Evolutionary conservation across 2,329 filamentous ascomycete genomes (phyloP).

Genomic region (Fonsecaea nubica): DNA sequence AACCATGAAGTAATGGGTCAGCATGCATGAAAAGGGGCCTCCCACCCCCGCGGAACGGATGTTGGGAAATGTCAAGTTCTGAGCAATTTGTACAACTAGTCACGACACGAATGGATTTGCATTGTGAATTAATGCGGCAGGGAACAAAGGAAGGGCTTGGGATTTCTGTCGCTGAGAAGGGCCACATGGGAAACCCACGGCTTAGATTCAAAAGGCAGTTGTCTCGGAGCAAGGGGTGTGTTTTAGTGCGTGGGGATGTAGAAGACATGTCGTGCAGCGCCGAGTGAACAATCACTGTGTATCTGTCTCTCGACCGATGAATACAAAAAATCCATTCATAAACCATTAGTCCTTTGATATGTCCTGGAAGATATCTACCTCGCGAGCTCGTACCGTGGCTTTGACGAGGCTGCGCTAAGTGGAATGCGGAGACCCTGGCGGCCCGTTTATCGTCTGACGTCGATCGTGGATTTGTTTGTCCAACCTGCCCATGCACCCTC

Average conservation of each 20-base stretch:
- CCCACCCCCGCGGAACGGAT: conserved; percentile 11
- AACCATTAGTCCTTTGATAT: neutral
- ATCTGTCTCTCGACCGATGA: neutral
- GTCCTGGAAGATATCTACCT: neutral
- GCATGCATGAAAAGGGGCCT: conserved; percentile 21
- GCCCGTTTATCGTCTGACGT: conserved; percentile 17
- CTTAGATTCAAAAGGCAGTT: neutral
- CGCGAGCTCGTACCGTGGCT: neutral
- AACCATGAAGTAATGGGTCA: conserved; percentile 25
- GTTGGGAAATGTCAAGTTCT: conserved; percentile 6
- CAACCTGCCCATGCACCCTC: neutral
- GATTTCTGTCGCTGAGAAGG: neutral
- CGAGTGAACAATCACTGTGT: conserved; percentile 6
- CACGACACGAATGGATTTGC: conserved; percentile 25
- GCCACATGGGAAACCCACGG: neutral
- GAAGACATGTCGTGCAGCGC: neutral
- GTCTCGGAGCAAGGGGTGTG: neutral
- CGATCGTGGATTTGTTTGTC: conserved; percentile 10
- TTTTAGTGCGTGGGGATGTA: neutral
- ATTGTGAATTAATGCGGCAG: conserved; percentile 9
- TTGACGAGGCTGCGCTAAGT: conserved; percentile 27
- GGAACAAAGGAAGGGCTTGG: neutral
- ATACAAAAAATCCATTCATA: neutral
- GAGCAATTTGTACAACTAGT: conserved; percentile 32
- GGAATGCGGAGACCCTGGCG: neutral